Evolutionary conservation across 441 rosid genomes (phyloP), one percentile per base, ranked within the genome.

Genomic region (Erodium moschatum): DNA sequence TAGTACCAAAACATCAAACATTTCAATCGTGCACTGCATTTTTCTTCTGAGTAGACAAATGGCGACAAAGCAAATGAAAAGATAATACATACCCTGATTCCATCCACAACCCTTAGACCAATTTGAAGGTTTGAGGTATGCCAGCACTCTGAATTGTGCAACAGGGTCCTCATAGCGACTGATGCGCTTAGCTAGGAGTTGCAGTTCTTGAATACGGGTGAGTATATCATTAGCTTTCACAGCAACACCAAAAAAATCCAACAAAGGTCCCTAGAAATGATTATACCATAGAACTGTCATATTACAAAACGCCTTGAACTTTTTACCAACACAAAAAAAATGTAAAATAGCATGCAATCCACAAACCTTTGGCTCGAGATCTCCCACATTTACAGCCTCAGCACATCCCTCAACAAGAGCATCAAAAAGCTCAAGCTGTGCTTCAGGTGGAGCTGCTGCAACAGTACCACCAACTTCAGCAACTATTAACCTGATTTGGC

Each of bases 41-140:
- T 52, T 52, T 48, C 38, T 3, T 5, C 0, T 19, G 4, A 7
- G 27, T 61, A 18, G 3, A 38, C 24, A 27, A 1, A 63, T 24
- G 38, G 2, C 9, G 20, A 63, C 15, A 48, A 42, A 35, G 68
- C 1, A 66, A 58, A 42, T 19, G 66, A 67, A 35, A 27, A 66
- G 6, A 64, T 67, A 63, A 54, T 50, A 71, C 88, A 67, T 85
- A 91, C 99, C 76, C 81, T 89, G 97, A 81, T 95, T 92, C 99
- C 99, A 95, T 18, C 99, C 96, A 67, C 99, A 95, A 2, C 99
- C 99, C 84, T 95, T 95, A 52, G 98, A 87, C 99, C 99, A 95
- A 73, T 92, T 95, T 8, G 99, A 90, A 78, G 98, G 97, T 84
- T 92, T 95, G 71, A 92, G 99, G 78, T 86, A 89, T 24, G 82